Conservation (phyloP, 2,329 filamentous ascomycete species). For the Fusarium sp. region DNA sequence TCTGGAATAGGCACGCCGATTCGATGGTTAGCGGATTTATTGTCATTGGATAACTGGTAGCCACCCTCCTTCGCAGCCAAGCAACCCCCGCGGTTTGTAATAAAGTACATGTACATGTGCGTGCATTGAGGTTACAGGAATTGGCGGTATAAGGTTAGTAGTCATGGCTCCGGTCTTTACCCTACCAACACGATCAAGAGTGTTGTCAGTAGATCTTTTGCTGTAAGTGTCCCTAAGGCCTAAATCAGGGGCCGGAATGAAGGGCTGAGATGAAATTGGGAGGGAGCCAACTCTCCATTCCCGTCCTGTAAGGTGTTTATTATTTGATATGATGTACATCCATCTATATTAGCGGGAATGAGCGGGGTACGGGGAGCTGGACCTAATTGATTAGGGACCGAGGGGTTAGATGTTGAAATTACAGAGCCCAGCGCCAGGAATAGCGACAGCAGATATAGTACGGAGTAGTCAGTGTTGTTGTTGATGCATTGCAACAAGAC, state of each 20-base stretch:
- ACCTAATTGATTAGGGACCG: background rate
- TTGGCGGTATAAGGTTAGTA: background rate
- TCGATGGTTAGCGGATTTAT: conserved; percentile 6
- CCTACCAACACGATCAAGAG: background rate
- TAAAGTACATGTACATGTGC: background rate
- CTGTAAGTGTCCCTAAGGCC: background rate
- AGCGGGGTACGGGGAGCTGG: background rate
- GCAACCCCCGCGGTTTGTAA: background rate
- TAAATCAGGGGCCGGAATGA: conserved; percentile 13
- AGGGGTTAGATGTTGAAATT: conserved; percentile 14
- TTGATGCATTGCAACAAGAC: background rate
- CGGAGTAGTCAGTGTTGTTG: background rate
- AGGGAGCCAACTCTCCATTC: conserved; percentile 25
- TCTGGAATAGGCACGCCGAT: conserved; percentile 28
- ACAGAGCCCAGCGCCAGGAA: background rate
- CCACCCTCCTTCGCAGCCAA: conserved; percentile 25
- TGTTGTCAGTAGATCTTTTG: conserved; percentile 8
- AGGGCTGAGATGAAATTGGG: conserved; percentile 30
- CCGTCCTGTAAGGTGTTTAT: background rate
- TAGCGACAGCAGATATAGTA: background rate
- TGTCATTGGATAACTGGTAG: conserved; percentile 6
- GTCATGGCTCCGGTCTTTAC: background rate
- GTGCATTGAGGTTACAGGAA: background rate
- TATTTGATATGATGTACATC: background rate
- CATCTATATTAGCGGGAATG: conserved; percentile 3